Percentiles rank a stretch among this genome's conserved stretches.
phyloP scores from a whole-genome alignment of 768 basidiomycete species.

The Trametes sanguinea region DNA sequence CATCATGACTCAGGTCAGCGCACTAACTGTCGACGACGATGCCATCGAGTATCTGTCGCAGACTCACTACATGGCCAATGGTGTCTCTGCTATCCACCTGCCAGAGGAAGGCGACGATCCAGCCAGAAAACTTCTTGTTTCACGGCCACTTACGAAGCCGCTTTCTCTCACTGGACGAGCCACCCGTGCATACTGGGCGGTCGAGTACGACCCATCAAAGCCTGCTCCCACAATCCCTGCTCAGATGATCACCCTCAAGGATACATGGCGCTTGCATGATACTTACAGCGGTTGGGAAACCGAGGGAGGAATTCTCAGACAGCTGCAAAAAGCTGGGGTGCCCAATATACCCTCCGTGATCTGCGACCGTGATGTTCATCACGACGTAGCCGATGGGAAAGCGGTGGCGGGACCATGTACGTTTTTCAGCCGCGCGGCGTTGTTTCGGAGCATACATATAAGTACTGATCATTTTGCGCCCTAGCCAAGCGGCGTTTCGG shows the following conservation, averaged over 20 bases:
- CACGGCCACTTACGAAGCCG: background rate
- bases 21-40: background rate
- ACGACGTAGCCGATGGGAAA: too few species aligned
- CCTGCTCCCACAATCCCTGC: too few species aligned
- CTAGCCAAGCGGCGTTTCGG: too few species aligned
- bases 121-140: background rate
- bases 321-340: background rate
- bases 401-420: too few species aligned
- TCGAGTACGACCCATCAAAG: background rate
- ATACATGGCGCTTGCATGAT: constrained; percentile 9
- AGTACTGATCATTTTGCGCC: too few species aligned
- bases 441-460: too few species aligned
- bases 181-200: constrained; percentile 15
- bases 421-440: too few species aligned
- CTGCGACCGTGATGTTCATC: background rate
- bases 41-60: background rate
- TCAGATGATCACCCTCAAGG: constrained; percentile 10
- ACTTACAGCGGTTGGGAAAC: background rate
- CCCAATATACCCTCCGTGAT: constrained; percentile 3
- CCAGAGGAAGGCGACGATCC: background rate
- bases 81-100: background rate
- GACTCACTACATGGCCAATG: background rate
- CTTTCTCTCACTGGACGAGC: constrained; percentile 1
- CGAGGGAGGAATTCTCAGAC: background rate
- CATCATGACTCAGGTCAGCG: background rate